Evolutionary conservation across 2,329 filamentous ascomycete species (phyloP), one percentile per base, ranked within the genome.

Genomic region (Xylaria sp.): DNA sequence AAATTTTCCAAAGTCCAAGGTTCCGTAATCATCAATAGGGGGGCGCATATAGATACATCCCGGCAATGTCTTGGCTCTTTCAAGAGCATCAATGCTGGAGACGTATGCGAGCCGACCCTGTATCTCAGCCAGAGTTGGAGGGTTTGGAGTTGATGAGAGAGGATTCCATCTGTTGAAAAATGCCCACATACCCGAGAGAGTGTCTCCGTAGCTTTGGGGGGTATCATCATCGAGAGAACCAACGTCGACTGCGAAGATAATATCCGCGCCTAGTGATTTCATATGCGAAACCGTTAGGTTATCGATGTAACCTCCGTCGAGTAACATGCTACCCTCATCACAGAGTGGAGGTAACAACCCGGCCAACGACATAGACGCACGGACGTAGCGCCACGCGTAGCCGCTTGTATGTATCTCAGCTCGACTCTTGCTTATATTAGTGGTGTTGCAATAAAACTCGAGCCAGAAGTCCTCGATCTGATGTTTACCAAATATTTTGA

Each of bases 401-500:
- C 95, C 95, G 64, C 91, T 95, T 0, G 93, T 97, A 77, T 99
- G 95, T 68, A 96, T 94, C 75, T 99, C 95, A 2, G 88, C 88
- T 19, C 94, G 87, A 64, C 91, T 95, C 77, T 96, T 96, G 80
- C 91, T 96, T 78, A 99, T 98, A 77, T 98, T 99, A 38, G 96
- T 99, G 0, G 95, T 98, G 78, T 99, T 99, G 84, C 96, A 99
- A 79, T 99, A 99, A 76, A 92, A 99, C 70, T 97, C 93, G 11
- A 99, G 85, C 95, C 95, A 99, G 73, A 98, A 99, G 76, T 99
- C 95, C 78, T 99, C 95, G 61, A 99, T 98, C 74, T 98, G 95
- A 9, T 92, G 92, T 72, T 97, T 92, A 14, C 94, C 95, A 75
- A 99, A 97, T 0, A 94, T 93, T 78, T 99, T 99, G 86, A 97